Conservation (phyloP, 768 basidiomycete species). For the Hygrocybe coccinea region DNA sequence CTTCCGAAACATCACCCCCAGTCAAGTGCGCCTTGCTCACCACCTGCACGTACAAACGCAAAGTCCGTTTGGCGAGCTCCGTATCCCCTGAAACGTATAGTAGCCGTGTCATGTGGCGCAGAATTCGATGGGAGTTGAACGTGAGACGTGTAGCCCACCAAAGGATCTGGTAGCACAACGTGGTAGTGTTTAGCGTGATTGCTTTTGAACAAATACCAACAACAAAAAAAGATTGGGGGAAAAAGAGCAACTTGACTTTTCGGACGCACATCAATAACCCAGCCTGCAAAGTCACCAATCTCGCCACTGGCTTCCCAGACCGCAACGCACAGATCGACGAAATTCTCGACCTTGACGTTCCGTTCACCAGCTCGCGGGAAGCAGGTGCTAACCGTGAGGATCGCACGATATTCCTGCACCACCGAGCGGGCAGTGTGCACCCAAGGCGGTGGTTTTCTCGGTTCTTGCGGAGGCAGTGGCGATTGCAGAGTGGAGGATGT, state of each 20-base stretch:
- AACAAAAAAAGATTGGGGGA: no score
- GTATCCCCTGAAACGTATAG: constrained; percentile 57
- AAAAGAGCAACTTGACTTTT: no score
- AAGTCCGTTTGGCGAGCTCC: constrained; percentile 63
- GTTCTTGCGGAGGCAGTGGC: constrained; percentile 16
- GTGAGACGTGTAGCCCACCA: constrained; percentile 95
- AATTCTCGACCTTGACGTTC: constrained; percentile 76
- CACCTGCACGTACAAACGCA: constrained; percentile 78
- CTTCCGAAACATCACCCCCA: constrained; percentile 32
- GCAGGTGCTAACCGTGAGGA: constrained; percentile 60
- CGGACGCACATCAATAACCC: constrained; percentile 73
- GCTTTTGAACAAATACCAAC: constrained; percentile 2
- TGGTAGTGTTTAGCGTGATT: constrained; percentile 3
- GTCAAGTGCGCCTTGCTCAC: constrained; percentile 80
- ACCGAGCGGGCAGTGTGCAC: constrained; percentile 57
- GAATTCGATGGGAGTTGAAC: constrained; percentile 83
- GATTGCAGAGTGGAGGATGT: constrained; percentile 11
- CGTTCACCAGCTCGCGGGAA: constrained; percentile 82
- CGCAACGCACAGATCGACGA: constrained; percentile 74
- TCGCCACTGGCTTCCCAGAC: constrained; percentile 77
- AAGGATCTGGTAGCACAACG: constrained; percentile 52
- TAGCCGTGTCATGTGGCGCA: constrained; percentile 79
- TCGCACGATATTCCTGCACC: constrained; percentile 64
- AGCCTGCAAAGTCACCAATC: constrained; percentile 57
- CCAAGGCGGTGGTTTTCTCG: constrained; percentile 49